Conservation (phyloP, 2,329 filamentous ascomycete genomes). For the Domatiomyces globalis region DNA sequence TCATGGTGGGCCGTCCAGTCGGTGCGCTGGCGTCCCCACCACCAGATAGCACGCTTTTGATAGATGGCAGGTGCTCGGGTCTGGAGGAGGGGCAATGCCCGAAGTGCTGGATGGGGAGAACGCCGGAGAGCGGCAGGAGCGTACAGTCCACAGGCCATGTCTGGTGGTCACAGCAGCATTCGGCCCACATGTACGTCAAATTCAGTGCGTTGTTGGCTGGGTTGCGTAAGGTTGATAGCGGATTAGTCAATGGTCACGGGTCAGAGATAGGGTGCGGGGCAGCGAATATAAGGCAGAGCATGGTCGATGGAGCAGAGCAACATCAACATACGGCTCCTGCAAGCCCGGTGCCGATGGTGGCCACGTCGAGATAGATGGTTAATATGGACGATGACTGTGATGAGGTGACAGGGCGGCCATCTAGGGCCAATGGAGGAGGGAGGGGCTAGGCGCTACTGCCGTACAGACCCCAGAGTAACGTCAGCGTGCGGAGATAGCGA, state of each 20-base stretch:
- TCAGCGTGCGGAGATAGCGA: background rate
- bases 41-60: conserved; percentile 15
- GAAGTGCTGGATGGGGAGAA: background rate
- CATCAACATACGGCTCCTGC: background rate
- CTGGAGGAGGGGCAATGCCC: background rate
- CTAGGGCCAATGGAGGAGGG: background rate
- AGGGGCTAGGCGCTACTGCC: background rate
- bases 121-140: background rate
- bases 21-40: conserved; percentile 12
- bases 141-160: background rate
- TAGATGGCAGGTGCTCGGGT: background rate
- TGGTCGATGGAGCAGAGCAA: background rate
- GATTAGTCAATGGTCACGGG: too few relatives aligned
- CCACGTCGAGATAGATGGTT: background rate
- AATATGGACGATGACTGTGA: background rate
- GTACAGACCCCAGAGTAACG: background rate
- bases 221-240: background rate
- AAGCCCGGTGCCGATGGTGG: background rate
- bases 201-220: background rate
- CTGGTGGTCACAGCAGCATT: background rate
- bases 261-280: background rate
- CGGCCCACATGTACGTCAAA: background rate
- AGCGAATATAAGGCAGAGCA: background rate
- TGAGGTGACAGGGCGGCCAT: background rate
- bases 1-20: conserved; percentile 5